phyloP scores from a whole-genome alignment of 345 rosid genomes.

The Acer saccharum region DNA sequence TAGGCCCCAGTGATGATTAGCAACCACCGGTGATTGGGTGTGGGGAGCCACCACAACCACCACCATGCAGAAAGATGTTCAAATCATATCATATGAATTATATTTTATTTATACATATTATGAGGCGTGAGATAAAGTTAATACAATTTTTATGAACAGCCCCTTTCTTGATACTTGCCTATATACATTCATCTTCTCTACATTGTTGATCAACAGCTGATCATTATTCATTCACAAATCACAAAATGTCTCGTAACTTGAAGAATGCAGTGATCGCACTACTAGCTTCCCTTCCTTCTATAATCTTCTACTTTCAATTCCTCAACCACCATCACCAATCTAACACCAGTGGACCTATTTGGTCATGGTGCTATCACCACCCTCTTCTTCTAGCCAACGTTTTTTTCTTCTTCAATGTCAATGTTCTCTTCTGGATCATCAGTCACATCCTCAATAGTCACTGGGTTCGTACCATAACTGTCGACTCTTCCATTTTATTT shows the following conservation, averaged over 20 bases:
- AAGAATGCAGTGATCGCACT: constrained; percentile 64
- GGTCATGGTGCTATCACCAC: constrained; percentile 76
- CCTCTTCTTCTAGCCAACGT: constrained; percentile 78
- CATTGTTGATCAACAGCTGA: background rate
- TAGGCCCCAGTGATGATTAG: constrained; percentile 20
- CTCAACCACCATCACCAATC: constrained; percentile 38
- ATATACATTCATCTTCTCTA: background rate
- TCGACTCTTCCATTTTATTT: background rate
- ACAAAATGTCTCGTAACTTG: constrained; percentile 48
- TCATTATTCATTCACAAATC: background rate
- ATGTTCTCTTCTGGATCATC: constrained; percentile 87
- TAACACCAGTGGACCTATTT: constrained; percentile 35
- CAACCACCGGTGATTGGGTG: background rate
- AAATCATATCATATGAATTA: background rate
- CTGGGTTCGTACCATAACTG: constrained; percentile 53
- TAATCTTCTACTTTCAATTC: constrained; percentile 63
- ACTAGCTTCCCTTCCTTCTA: constrained; percentile 77
- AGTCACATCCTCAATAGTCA: constrained; percentile 73
- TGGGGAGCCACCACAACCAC: constrained; percentile 1
- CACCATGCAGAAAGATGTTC: constrained; percentile 2
- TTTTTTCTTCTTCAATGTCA: constrained; percentile 92
- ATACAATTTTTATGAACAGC: background rate
- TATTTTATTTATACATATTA: too few species aligned
- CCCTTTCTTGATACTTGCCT: background rate
- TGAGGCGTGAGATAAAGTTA: too few species aligned